phyloP scores from a whole-genome alignment of 495 filamentous ascomycete species.

The Pyrenopolyporus hunteri region DNA sequence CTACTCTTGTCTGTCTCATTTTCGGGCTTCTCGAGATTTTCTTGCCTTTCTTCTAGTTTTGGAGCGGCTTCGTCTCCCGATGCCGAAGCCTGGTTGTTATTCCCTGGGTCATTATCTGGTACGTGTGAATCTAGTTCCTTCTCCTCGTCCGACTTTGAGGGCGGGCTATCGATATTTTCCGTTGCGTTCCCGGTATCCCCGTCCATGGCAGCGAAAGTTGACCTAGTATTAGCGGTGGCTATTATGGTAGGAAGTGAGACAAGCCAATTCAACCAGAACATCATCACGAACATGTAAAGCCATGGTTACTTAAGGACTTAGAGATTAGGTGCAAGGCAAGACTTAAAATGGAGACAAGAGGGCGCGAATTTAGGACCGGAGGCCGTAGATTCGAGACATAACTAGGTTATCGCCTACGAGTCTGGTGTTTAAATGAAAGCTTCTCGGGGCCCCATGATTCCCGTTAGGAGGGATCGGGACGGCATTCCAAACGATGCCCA shows the following conservation, averaged over 20 bases:
- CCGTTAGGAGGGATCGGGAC: background rate
- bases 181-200: slow-evolving; percentile 2
- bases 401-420: slow-evolving; percentile 19
- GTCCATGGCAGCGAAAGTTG: slow-evolving; percentile 19
- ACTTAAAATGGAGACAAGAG: slow-evolving; percentile 10
- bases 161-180: slow-evolving; percentile 1
- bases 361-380: background rate
- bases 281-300: slow-evolving; percentile 12
- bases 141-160: slow-evolving; percentile 6
- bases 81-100: background rate
- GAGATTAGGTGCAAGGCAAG: background rate
- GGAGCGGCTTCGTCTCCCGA: background rate
- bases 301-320: slow-evolving; percentile 26
- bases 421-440: slow-evolving; percentile 22
- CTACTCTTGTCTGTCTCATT: slow-evolving; percentile 10
- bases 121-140: background rate
- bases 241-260: slow-evolving; percentile 20
- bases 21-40: background rate
- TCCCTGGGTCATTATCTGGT: slow-evolving; percentile 1
- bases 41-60: background rate
- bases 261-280: slow-evolving; percentile 31
- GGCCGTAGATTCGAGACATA: slow-evolving; percentile 13
- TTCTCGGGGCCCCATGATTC: slow-evolving; percentile 26
- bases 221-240: slow-evolving; percentile 11
- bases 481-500: background rate